Evolutionary conservation across 345 rosid genomes (phyloP).

Genomic region (Hypericum perforatum): DNA sequence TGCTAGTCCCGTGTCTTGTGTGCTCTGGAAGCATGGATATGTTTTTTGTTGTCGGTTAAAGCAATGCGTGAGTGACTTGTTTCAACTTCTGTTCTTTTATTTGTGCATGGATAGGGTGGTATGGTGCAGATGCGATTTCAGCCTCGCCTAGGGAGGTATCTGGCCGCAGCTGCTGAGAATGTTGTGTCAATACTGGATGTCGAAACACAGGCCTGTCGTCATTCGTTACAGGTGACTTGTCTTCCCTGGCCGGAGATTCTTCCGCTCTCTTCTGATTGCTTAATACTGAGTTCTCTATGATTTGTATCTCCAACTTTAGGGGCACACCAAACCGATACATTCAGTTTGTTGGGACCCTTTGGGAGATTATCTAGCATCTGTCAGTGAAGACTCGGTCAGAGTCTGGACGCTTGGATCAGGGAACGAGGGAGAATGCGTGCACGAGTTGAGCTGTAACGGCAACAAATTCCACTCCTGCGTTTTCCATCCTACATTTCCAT

Average conservation of each 20-base stretch:
- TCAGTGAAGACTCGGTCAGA: conserved; percentile 84
- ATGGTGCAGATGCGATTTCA: conserved; percentile 82
- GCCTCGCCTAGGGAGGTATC: conserved; percentile 79
- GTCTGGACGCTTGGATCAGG: conserved; percentile 90
- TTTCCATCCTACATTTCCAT: conserved; percentile 68
- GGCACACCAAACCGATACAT: conserved; percentile 62
- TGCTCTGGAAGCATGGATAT: not conserved
- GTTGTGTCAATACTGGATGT: conserved; percentile 74
- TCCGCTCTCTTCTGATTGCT: not conserved
- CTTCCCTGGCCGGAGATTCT: not conserved
- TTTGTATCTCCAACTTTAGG: conserved; percentile 30
- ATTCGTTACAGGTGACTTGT: conserved; percentile 56
- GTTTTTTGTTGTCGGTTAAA: not conserved
- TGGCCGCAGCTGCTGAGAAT: conserved; percentile 82
- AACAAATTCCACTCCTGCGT: conserved; percentile 81
- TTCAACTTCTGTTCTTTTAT: conserved; percentile 1
- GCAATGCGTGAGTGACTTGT: not conserved
- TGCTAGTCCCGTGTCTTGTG: not conserved
- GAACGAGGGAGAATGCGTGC: conserved; percentile 76
- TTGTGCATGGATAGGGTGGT: conserved; percentile 51
- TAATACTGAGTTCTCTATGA: not conserved
- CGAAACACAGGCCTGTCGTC: conserved; percentile 69
- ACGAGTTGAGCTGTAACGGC: conserved; percentile 82
- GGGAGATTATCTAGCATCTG: conserved; percentile 80
- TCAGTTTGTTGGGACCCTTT: conserved; percentile 90